These are phyloP conservation scores for Sclerotiophoma versabilis DNA, from an alignment of 2,329 filamentous ascomycete species.

Conservation along the genomic window DNA sequence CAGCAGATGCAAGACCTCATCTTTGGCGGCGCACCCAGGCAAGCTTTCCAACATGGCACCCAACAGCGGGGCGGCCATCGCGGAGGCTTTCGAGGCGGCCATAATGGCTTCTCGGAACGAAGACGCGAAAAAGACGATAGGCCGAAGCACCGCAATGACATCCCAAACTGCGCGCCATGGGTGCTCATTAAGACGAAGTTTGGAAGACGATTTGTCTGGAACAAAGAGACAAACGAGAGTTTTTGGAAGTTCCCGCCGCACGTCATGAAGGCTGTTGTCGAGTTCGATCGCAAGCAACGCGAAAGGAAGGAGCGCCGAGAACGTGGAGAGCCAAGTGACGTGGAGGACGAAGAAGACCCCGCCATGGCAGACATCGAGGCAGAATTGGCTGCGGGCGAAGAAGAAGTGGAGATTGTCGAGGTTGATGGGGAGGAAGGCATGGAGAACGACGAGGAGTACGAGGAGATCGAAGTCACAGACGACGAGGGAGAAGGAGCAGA, in stretches of 20 bases:
- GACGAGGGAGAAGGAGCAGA: constrained; percentile 56
- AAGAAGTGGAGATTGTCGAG: constrained; percentile 42
- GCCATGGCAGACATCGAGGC: constrained; percentile 46
- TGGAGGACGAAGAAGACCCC: constrained; percentile 37
- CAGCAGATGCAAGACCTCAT: constrained; percentile 61
- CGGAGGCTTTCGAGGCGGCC: constrained; percentile 52
- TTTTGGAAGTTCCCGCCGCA: constrained; percentile 95
- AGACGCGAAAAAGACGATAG: constrained; percentile 77
- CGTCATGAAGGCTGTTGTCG: constrained; percentile 75
- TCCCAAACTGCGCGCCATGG: constrained; percentile 87
- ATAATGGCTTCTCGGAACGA: constrained; percentile 64
- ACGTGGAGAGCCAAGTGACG: constrained; percentile 55
- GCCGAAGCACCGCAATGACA: constrained; percentile 78
- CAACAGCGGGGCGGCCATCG: constrained; percentile 47
- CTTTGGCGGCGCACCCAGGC: constrained; percentile 35
- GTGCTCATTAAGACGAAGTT: constrained; percentile 91
- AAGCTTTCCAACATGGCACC: constrained; percentile 25
- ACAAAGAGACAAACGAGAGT: constrained; percentile 83
- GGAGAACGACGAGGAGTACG: constrained; percentile 74
- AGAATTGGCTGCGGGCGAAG: constrained; percentile 39
- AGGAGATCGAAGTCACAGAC: constrained; percentile 77
- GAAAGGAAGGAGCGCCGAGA: constrained; percentile 64
- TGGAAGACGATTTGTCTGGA: constrained; percentile 88
- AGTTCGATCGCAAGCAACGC: constrained; percentile 75
- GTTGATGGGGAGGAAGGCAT: constrained; percentile 50